These are phyloP conservation scores for Corylus americana DNA, from an alignment of 306 rosid genomes.

Conservation along the genomic window DNA sequence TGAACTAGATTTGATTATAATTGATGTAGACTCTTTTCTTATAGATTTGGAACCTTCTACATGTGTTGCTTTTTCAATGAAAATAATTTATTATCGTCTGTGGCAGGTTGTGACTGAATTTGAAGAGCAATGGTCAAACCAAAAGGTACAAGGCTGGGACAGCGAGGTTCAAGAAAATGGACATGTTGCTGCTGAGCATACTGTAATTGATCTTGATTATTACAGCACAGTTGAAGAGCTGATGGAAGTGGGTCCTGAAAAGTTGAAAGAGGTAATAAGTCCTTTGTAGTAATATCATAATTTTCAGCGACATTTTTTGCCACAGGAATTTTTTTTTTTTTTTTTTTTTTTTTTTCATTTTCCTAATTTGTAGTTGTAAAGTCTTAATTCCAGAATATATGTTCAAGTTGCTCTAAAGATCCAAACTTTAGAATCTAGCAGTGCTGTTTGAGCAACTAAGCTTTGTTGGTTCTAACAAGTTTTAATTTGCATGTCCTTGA, in stretches of 20 bases:
- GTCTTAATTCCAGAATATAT: neutral
- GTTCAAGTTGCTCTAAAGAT: neutral
- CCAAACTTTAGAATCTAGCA: neutral
- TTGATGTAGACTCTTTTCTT: neutral
- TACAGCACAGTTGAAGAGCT: conserved; percentile 85
- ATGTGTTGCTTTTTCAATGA: conserved; percentile 5
- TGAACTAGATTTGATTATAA: neutral
- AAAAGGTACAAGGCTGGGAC: conserved; percentile 74
- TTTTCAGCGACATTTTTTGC: neutral
- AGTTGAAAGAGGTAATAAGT: conserved; percentile 77
- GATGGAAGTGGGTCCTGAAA: conserved; percentile 85
- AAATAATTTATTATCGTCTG: conserved; percentile 24
- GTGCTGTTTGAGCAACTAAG: neutral
- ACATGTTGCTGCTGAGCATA: conserved; percentile 44
- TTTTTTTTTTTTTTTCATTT: no score
- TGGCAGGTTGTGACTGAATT: conserved; percentile 72
- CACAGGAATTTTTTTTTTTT: neutral
- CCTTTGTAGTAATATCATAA: neutral
- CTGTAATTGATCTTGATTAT: conserved; percentile 84
- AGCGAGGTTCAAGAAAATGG: conserved; percentile 65
- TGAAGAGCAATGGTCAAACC: conserved; percentile 81
- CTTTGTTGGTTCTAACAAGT: neutral
- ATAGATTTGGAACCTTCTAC: neutral
- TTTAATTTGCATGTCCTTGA: conserved; percentile 2
- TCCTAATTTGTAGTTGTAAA: neutral